Evolutionary conservation across 768 basidiomycete genomes (phyloP).

Genomic region (Russula vinacea): DNA sequence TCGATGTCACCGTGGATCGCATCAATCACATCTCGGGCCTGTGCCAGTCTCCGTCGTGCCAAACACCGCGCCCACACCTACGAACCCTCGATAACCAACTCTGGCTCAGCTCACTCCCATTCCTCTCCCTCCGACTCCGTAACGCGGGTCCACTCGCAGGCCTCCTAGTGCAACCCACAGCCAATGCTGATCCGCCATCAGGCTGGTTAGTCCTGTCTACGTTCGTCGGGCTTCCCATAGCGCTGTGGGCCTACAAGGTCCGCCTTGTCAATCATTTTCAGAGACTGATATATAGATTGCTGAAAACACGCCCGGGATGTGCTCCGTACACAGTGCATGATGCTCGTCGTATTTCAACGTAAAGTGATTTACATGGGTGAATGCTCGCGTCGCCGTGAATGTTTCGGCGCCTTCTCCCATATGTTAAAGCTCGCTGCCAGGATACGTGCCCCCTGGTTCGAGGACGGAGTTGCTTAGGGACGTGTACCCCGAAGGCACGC

Average conservation of each 20-base stretch:
- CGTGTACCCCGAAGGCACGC: slow-evolving; percentile 29
- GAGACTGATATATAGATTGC: background rate
- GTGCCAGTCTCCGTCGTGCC: background rate
- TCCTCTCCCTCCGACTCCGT: slow-evolving; percentile 4
- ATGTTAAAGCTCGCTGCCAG: slow-evolving; percentile 27
- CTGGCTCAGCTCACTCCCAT: background rate
- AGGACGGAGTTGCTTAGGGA: slow-evolving; percentile 38
- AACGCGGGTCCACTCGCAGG: slow-evolving; percentile 7
- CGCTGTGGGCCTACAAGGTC: slow-evolving; percentile 30
- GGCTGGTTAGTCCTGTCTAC: slow-evolving; percentile 20
- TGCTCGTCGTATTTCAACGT: slow-evolving; percentile 49
- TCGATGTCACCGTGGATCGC: slow-evolving; percentile 3
- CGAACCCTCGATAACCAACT: background rate
- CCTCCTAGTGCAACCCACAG: slow-evolving; percentile 22
- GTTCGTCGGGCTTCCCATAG: slow-evolving; percentile 27
- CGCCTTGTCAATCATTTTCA: background rate
- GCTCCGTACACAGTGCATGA: slow-evolving; percentile 39
- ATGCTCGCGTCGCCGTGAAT: background rate
- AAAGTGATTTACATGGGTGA: slow-evolving; percentile 51
- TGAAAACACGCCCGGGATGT: background rate
- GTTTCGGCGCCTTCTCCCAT: background rate
- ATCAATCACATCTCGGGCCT: background rate
- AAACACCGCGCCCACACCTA: background rate
- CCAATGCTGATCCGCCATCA: slow-evolving; percentile 22
- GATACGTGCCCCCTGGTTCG: slow-evolving; percentile 44